Evolutionary conservation across 169 alveolate species (phyloP).

Genomic region (Plasmodium relictum): DNA sequence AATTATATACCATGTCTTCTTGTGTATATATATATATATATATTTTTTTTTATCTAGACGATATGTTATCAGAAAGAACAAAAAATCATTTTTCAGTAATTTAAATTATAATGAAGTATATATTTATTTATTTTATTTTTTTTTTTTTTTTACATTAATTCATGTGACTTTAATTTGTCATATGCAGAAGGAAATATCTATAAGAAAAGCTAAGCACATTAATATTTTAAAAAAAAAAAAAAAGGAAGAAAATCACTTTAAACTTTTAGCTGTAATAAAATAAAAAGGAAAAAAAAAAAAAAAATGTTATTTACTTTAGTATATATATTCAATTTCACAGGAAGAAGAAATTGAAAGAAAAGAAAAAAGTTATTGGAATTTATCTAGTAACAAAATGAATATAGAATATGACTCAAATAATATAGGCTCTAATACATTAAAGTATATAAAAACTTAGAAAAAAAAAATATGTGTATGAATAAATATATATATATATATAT

Average conservation of each 20-base stretch:
- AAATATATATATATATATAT: neutral
- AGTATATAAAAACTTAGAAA: conserved; percentile 6
- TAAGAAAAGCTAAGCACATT: conserved; percentile 28
- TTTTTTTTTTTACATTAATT: neutral
- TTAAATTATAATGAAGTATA: neutral
- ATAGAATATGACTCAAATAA: neutral
- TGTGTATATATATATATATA: neutral
- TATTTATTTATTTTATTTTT: conserved; percentile 8
- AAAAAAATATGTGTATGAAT: neutral
- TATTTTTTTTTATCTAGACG: conserved; percentile 14
- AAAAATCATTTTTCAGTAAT: conserved; percentile 50
- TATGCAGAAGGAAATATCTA: conserved; percentile 63
- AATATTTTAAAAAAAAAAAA: conserved; percentile 44
- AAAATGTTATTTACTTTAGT: neutral
- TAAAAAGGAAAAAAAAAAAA: conserved; percentile 3
- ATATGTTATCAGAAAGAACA: conserved; percentile 44
- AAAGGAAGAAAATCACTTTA: conserved; percentile 53
- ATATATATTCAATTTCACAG: conserved; percentile 15
- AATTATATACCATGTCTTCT: too few species aligned
- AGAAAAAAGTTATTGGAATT: conserved; percentile 65
- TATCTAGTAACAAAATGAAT: conserved; percentile 39
- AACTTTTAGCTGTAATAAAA: conserved; percentile 52
- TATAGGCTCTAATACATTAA: conserved; percentile 5
- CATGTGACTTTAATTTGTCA: neutral
- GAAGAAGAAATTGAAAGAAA: conserved; percentile 70